Conservation (phyloP, 805 yeast genomes). For the Pichia heedii region DNA sequence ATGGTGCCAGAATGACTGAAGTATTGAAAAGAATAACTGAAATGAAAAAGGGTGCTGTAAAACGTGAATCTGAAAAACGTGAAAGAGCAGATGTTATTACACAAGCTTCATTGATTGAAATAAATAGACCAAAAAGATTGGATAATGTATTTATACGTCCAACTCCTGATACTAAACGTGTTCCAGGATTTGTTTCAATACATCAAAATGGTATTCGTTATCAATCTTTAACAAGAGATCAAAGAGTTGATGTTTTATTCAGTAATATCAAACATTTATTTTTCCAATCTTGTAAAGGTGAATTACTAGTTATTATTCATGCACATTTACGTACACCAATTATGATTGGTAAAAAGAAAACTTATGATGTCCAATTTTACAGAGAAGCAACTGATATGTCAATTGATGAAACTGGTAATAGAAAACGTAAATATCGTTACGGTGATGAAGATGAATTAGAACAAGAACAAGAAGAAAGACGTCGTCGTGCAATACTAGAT, state of each 20-base stretch:
- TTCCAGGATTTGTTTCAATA: conserved; percentile 81
- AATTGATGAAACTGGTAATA: conserved; percentile 93
- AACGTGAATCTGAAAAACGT: conserved; percentile 83
- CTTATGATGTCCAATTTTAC: conserved; percentile 91
- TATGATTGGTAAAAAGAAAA: conserved; percentile 91
- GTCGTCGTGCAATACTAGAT: conserved; percentile 82
- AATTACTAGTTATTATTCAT: conserved; percentile 84
- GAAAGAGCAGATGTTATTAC: conserved; percentile 90
- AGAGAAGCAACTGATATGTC: conserved; percentile 95
- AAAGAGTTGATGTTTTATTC: conserved; percentile 78
- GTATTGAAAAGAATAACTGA: conserved; percentile 85
- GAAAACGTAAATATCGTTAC: conserved; percentile 76
- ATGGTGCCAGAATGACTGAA: conserved; percentile 83
- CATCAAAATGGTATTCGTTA: conserved; percentile 96
- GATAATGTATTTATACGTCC: conserved; percentile 91
- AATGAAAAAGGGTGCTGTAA: conserved; percentile 82
- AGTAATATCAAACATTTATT: conserved; percentile 87
- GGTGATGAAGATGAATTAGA: conserved; percentile 98
- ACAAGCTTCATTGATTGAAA: conserved; percentile 80
- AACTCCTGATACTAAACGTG: conserved; percentile 93
- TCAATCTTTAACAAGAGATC: conserved; percentile 82
- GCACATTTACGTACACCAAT: conserved; percentile 88
- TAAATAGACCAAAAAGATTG: conserved; percentile 75
- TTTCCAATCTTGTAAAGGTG: conserved; percentile 95
- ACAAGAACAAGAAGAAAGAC: conserved; percentile 96